Conservation (phyloP, 129 eudicot genomes). For the Sambucus nigra region DNA sequence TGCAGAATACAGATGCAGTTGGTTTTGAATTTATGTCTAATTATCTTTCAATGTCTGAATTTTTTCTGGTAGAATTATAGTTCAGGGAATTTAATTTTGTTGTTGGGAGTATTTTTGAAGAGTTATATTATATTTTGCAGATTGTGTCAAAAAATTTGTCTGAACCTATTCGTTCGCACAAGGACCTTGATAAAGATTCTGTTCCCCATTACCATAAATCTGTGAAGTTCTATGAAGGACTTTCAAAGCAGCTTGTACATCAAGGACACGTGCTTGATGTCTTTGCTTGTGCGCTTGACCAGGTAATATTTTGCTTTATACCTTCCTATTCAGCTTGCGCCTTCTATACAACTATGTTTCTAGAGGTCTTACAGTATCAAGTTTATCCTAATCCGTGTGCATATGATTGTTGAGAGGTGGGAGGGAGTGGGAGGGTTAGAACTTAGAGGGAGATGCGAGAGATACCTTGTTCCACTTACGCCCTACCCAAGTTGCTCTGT, state of each 20-base stretch:
- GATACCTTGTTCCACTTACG: too few species aligned
- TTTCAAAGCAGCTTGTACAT: slow-evolving; percentile 86
- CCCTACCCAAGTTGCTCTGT: too few species aligned
- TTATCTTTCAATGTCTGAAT: too few species aligned
- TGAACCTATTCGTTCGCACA: slow-evolving; percentile 95
- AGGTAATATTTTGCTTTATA: slow-evolving; percentile 38
- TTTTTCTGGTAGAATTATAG: not conserved
- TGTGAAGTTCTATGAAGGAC: slow-evolving; percentile 84
- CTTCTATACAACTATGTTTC: too few species aligned
- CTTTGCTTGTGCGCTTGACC: slow-evolving; percentile 96
- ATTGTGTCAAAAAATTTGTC: slow-evolving; percentile 76
- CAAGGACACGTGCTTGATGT: slow-evolving; percentile 97
- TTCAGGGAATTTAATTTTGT: not conserved
- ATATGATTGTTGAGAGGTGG: too few species aligned
- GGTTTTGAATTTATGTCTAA: not conserved
- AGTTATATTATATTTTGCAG: slow-evolving; percentile 30
- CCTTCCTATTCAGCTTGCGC: not conserved
- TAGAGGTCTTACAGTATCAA: too few species aligned
- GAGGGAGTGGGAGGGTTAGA: too few species aligned
- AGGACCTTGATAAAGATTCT: slow-evolving; percentile 94
- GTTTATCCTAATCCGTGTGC: too few species aligned
- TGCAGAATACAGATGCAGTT: not conserved
- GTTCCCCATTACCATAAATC: slow-evolving; percentile 84
- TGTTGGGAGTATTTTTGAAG: not conserved
- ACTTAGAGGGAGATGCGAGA: too few species aligned